Conservation (phyloP, 1,284 basidiomycete genomes). For the Moniliophthora roreri region DNA sequence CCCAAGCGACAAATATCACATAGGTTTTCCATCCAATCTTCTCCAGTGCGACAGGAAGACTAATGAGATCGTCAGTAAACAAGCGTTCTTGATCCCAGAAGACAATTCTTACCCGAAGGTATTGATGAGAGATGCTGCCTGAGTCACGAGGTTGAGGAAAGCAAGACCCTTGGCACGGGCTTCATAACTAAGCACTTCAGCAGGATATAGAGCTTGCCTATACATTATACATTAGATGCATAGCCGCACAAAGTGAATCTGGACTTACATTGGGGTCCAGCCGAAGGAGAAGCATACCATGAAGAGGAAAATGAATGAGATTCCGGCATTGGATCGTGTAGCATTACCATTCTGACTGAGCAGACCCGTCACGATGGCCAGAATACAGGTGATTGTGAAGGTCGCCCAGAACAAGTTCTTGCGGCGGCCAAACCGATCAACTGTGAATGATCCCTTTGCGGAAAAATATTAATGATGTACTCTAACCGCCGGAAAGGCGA, state of each 20-base stretch:
- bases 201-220: constrained; percentile 54
- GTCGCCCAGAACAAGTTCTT: constrained; percentile 39
- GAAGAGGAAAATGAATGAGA: constrained; percentile 47
- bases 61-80: constrained; percentile 17
- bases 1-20: constrained; percentile 52
- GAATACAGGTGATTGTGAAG: constrained; percentile 32
- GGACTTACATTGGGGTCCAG: constrained; percentile 49
- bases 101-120: constrained; percentile 40
- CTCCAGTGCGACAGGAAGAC: constrained; percentile 44
- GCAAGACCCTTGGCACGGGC: constrained; percentile 52
- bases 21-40: constrained; percentile 52
- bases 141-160: constrained; percentile 31
- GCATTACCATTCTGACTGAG: constrained; percentile 33
- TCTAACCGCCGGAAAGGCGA: not conserved
- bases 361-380: constrained; percentile 44
- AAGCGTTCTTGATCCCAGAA: not conserved
- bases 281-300: constrained; percentile 54
- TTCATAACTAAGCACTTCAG: constrained; percentile 52
- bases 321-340: constrained; percentile 41
- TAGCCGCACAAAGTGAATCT: not conserved
- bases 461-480: constrained; percentile 1
- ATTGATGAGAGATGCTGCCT: constrained; percentile 42
- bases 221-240: constrained; percentile 17
- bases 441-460: constrained; percentile 38
- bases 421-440: constrained; percentile 44